phyloP scores from a whole-genome alignment of 371 early-diverging fungal species.

The Entomophthora muscae region DNA sequence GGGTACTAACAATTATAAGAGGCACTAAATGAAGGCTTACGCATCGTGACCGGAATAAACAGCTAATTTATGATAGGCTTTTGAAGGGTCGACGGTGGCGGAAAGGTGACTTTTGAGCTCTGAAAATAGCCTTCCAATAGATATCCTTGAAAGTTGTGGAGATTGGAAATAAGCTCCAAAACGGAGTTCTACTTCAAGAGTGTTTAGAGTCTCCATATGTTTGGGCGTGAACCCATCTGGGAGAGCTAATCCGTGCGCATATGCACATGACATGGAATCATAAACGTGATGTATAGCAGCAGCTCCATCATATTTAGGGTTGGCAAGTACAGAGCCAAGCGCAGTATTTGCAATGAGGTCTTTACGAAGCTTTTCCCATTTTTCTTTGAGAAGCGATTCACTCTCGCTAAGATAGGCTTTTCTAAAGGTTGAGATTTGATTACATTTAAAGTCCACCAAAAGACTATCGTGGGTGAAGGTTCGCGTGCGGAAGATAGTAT shows the following conservation, averaged over 20 bases:
- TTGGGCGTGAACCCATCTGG: conserved; percentile 27
- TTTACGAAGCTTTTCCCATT: background rate
- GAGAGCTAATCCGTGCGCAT: conserved; percentile 24
- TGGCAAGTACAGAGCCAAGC: conserved; percentile 16
- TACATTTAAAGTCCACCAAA: conserved; percentile 25
- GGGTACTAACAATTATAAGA: conserved; percentile 21
- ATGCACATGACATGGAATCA: conserved; percentile 23
- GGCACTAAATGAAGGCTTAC: conserved; percentile 14
- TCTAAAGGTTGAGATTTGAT: too few species aligned
- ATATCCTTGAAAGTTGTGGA: conserved; percentile 22
- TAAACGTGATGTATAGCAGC: background rate
- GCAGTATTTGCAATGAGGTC: conserved; percentile 4
- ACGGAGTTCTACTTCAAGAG: background rate
- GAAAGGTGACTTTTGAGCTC: conserved; percentile 27
- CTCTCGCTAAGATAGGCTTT: too few species aligned
- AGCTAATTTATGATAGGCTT: conserved; percentile 30
- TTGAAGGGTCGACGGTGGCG: conserved; percentile 15
- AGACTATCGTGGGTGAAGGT: conserved; percentile 21
- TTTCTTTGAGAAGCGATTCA: conserved; percentile 18
- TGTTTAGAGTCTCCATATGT: background rate
- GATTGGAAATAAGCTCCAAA: conserved; percentile 9
- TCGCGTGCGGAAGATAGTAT: conserved; percentile 17
- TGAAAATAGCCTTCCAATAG: conserved; percentile 29
- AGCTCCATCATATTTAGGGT: conserved; percentile 5
- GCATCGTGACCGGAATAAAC: conserved; percentile 65